phyloP scores from a whole-genome alignment of 805 yeast species.

The Zygosaccharomyces lentus region DNA sequence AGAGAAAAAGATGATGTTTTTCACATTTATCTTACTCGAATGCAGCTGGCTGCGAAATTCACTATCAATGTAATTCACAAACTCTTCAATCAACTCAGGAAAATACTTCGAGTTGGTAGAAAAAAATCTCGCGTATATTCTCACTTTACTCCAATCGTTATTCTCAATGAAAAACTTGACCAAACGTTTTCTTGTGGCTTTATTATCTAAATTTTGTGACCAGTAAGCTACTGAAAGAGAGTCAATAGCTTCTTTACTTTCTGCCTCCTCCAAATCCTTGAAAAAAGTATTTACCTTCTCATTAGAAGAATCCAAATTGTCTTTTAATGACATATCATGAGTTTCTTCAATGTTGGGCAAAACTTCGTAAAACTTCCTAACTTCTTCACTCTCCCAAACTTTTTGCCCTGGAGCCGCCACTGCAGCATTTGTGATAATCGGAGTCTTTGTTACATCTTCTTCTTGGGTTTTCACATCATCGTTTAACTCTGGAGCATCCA shows the following conservation, averaged over 20 bases:
- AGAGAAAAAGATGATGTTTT: constrained; percentile 56
- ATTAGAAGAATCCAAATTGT: constrained; percentile 14
- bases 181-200: constrained; percentile 64
- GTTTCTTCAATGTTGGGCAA: constrained; percentile 42
- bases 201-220: constrained; percentile 53
- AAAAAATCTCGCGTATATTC: constrained; percentile 60
- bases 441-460: constrained; percentile 28
- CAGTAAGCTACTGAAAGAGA: constrained; percentile 46
- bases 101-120: constrained; percentile 52
- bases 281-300: constrained; percentile 41
- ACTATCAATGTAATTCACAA: constrained; percentile 51
- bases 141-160: constrained; percentile 43
- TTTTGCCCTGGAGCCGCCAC: constrained; percentile 19
- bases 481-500: constrained; percentile 38
- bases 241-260: constrained; percentile 49
- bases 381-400: constrained; percentile 65
- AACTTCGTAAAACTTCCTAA: constrained; percentile 58
- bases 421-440: constrained; percentile 28
- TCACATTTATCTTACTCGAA: constrained; percentile 48
- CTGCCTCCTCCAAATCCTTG: constrained; percentile 39
- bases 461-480: constrained; percentile 24
- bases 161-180: constrained; percentile 51
- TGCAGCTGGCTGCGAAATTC: constrained; percentile 60
- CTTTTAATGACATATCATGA: constrained; percentile 22
- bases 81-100: constrained; percentile 47